Evolutionary conservation across 805 yeast species (phyloP), one percentile per base, ranked within the genome.

Genomic region (Candida patagonica): DNA sequence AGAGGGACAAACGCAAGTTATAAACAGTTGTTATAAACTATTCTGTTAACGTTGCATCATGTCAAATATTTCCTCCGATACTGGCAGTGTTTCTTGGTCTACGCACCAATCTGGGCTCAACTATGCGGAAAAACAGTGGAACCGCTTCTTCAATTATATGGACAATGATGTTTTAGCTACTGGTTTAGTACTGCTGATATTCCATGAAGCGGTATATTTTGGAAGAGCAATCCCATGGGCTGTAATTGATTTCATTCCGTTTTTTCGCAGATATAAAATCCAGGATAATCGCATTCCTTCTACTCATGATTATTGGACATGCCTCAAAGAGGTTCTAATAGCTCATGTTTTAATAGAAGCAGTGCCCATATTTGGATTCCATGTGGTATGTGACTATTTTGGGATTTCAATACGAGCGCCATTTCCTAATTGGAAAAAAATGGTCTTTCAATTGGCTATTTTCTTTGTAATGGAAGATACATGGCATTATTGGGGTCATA

Each of bases 401-500:
- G 94, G 94, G 46, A 82, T 92, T 51, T 63, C 78, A 9, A 74
- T 76, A 54, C 67, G 71, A 22, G 94, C 87, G 12, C 96, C 97
- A 13, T 87, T 89, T 72, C 96, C 97, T 37, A 56, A 74, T 10
- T 52, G 66, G 56, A 62, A 63, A 40, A 73, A 73, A 24, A 77
- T 84, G 63, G 59, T 65, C 19, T 54, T 65, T 39, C 96, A 89
- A 62, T 71, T 88, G 42, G 70, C 74, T 15, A 52, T 85, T 12
- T 85, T 89, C 66, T 89, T 89, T 61, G 71, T 84, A 32, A 62
- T 82, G 47, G 98, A 89, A 65, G 98, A 89, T 60, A 69, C 84
- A 48, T 92, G 96, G 97, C 98, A 89, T 65, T 89, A 89, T 70
- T 82, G 92, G 82, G 80, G 82, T 60, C 98, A 89, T 65, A 78